Evolutionary conservation across 2,329 filamentous ascomycete genomes (phyloP).

Genomic region (Cladosporium sp.): DNA sequence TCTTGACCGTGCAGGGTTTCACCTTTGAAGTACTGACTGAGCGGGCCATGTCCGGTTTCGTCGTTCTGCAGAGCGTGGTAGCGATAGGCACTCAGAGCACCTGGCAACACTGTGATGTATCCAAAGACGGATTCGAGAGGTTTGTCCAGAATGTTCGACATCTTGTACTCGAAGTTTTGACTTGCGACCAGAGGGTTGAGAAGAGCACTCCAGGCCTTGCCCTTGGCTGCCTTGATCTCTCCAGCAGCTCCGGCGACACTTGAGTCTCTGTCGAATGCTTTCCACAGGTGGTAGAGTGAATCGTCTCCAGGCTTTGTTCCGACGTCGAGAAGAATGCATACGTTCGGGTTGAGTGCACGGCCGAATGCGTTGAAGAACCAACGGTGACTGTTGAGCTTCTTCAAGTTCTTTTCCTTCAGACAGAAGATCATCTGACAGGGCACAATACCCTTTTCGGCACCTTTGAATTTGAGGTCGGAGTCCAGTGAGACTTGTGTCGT

Average conservation of each 20-base stretch:
- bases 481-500: conserved; percentile 97
- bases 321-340: conserved; percentile 95
- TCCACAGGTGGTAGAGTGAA: conserved; percentile 97
- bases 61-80: conserved; percentile 97
- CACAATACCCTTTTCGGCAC: conserved; percentile 97
- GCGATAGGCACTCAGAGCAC: conserved; percentile 90
- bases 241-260: conserved; percentile 96
- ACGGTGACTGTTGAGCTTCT: conserved; percentile 96
- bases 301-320: conserved; percentile 87
- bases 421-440: conserved; percentile 99
- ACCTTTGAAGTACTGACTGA: conserved; percentile 99
- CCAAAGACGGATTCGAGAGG: conserved; percentile 96
- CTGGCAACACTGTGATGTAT: conserved; percentile 95
- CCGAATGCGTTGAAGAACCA: conserved; percentile 99
- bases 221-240: conserved; percentile 97
- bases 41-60: conserved; percentile 86
- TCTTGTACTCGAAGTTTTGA: conserved; percentile 99
- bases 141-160: conserved; percentile 98
- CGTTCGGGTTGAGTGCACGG: conserved; percentile 85
- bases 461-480: conserved; percentile 95
- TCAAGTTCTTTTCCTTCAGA: conserved; percentile 94
- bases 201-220: conserved; percentile 76
- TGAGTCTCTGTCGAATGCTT: conserved; percentile 96
- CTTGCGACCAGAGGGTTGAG: conserved; percentile 93
- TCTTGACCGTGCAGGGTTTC: conserved; percentile 95